Evolutionary conservation across 495 filamentous ascomycete genomes (phyloP), one percentile per base, ranked within the genome.

Genomic region (Aspergillus nanangensis): DNA sequence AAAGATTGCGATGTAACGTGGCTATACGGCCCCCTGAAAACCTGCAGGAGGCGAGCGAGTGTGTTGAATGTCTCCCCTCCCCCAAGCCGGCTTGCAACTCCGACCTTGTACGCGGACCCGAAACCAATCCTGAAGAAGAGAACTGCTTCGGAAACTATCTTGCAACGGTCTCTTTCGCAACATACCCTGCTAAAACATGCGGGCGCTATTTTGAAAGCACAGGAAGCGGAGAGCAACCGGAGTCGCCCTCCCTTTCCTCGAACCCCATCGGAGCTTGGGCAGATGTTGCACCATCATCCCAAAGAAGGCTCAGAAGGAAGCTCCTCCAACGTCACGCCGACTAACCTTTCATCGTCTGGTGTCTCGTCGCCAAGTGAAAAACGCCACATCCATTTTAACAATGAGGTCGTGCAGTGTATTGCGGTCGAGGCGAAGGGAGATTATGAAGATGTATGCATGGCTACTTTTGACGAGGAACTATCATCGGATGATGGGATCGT

Each of bases 1-100:
- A 98, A 98, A 59, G 93, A 98, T 53, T 90, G 86, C 60, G 93
- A 98, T 61, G 90, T 96, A 19, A 97, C 93, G 39, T 98, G 93
- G 93, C 75, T 98, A 2, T 98, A 98, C 56, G 93, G 93, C 0
- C 93, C 93, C 21, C 68, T 98, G 24, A 92, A 94, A 57, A 84
- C 84, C 2, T 82, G 74, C 36, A 69, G 60, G 31, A 74, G 60
- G 7, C 73, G 48, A 41, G 52, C 63, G 9, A 60, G 70, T 13
- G 41, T 56, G 10, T 60, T 62, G 3, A 63, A 69, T 50, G 71
- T 56, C 27, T 77, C 67, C 42, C 79, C 71, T 31, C 85, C 78
- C 51, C 76, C 71, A 34, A 79, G 75, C 53, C 65, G 69, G 44
- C 58, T 95, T 8, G 91, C 88, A 11, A 90, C 87, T 46, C 89